Evolutionary conservation across 352 stramenopile species (phyloP).

Genomic region (Phytophthora sp.): DNA sequence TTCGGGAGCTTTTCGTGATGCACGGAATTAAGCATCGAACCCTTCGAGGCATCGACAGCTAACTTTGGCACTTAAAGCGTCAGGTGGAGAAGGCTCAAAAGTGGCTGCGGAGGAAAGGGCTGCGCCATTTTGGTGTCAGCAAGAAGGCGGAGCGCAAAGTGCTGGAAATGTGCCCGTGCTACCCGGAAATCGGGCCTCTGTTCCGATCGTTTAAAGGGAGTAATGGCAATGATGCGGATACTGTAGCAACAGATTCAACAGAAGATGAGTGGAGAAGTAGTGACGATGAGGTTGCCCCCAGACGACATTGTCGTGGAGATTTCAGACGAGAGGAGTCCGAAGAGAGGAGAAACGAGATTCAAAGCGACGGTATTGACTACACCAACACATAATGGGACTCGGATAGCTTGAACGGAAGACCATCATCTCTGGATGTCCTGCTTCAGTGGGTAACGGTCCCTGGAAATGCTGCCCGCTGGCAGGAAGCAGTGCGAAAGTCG

Average conservation of each 20-base stretch:
- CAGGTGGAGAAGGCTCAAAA: constrained; percentile 4
- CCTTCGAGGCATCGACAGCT: background rate
- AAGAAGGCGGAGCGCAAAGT: background rate
- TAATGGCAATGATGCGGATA: too few relatives aligned
- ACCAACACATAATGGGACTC: too few relatives aligned
- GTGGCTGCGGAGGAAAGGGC: constrained; percentile 1
- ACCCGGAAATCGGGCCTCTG: constrained; percentile 1
- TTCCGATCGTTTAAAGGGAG: background rate
- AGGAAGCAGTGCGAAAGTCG: constrained; percentile 1
- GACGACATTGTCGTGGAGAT: too few relatives aligned
- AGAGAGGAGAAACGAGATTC: too few relatives aligned
- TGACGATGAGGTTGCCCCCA: background rate
- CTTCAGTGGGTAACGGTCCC: constrained; percentile 40
- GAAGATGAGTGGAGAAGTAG: background rate
- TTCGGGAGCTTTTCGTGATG: background rate
- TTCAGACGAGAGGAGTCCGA: too few relatives aligned
- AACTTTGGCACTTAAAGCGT: background rate
- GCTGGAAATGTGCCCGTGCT: constrained; percentile 9
- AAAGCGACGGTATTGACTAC: too few relatives aligned
- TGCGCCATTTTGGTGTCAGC: background rate
- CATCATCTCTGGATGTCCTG: constrained; percentile 32
- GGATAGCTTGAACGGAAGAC: constrained; percentile 1
- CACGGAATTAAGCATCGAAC: constrained; percentile 4
- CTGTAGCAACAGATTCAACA: background rate
- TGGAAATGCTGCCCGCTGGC: constrained; percentile 35